Evolutionary conservation across 2,329 filamentous ascomycete genomes (phyloP).

Genomic region (Cytospora piceicola): DNA sequence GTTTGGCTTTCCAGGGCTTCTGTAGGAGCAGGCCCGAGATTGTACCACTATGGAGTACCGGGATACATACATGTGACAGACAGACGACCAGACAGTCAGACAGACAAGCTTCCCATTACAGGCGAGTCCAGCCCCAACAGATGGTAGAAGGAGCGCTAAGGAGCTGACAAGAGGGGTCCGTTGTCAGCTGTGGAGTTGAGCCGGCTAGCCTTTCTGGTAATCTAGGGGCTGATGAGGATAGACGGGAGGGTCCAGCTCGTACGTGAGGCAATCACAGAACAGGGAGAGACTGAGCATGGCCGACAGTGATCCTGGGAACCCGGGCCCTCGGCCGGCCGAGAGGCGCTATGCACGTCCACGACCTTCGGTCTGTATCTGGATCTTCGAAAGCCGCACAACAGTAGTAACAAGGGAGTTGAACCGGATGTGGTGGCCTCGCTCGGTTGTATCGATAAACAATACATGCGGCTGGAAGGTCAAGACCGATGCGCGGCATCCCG

Average conservation of each 20-base stretch:
- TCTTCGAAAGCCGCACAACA: neutral
- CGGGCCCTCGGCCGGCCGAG: neutral
- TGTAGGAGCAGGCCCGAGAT: conserved; percentile 1
- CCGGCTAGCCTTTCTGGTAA: conserved; percentile 10
- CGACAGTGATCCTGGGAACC: neutral
- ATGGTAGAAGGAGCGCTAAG: conserved; percentile 8
- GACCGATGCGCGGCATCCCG: neutral
- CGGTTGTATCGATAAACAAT: neutral
- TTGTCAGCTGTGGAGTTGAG: conserved; percentile 10
- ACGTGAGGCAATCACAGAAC: neutral
- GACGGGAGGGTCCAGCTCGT: neutral
- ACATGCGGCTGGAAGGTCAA: neutral
- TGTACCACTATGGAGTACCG: neutral
- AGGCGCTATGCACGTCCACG: neutral
- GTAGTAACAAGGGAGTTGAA: neutral
- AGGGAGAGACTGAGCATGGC: neutral
- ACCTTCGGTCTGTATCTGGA: neutral
- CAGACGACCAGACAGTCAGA: too few species aligned
- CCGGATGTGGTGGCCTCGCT: neutral
- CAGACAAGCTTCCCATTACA: conserved; percentile 8
- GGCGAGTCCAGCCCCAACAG: conserved; percentile 2
- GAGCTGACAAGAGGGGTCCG: neutral
- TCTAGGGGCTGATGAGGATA: conserved; percentile 22
- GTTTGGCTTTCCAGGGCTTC: neutral
- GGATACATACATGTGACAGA: neutral